A percentile compares a stretch with the other conserved stretches of the same genome.
Evolutionary conservation across 23 red algal species (phyloP).

Genomic region (Porphyridium purpureum): DNA sequence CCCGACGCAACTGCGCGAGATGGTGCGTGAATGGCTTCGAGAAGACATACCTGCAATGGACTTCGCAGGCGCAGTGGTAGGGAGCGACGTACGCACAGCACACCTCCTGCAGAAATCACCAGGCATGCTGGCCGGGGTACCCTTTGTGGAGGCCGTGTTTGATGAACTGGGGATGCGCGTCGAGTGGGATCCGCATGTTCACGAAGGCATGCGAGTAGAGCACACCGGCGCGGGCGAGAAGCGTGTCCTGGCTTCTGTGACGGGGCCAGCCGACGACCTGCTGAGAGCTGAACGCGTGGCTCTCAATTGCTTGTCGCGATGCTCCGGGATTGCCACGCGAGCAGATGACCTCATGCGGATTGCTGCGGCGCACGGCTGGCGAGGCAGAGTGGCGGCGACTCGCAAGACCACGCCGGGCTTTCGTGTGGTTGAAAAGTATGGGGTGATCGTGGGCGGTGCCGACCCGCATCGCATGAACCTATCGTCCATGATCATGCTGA

Average conservation of each 20-base stretch:
- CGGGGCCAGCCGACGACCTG: conserved; percentile 28
- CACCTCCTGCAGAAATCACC: conserved; percentile 15
- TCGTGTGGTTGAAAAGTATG: conserved; percentile 90
- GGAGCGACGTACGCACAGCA: conserved; percentile 6
- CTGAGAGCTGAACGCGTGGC: conserved; percentile 68
- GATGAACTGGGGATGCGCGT: conserved; percentile 35
- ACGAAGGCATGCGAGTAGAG: background rate
- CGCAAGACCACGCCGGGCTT: conserved; percentile 91
- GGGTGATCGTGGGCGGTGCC: conserved; percentile 53
- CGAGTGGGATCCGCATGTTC: conserved; percentile 8
- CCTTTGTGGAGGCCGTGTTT: conserved; percentile 82
- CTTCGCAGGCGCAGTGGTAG: conserved; percentile 31
- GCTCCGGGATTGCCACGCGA: conserved; percentile 52
- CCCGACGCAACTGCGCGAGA: conserved; percentile 4
- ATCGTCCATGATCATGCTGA: conserved; percentile 85
- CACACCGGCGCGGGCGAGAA: conserved; percentile 1
- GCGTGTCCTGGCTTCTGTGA: conserved; percentile 27
- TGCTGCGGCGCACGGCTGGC: conserved; percentile 26
- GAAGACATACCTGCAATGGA: conserved; percentile 90
- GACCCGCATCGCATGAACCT: conserved; percentile 89
- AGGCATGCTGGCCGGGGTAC: conserved; percentile 44
- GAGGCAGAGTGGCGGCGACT: conserved; percentile 60
- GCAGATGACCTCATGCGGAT: conserved; percentile 6
- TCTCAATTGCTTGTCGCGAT: conserved; percentile 60
- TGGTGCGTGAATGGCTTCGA: conserved; percentile 33